Conservation (phyloP, 495 filamentous ascomycete genomes). For the Penicillium dipodomyicola region DNA sequence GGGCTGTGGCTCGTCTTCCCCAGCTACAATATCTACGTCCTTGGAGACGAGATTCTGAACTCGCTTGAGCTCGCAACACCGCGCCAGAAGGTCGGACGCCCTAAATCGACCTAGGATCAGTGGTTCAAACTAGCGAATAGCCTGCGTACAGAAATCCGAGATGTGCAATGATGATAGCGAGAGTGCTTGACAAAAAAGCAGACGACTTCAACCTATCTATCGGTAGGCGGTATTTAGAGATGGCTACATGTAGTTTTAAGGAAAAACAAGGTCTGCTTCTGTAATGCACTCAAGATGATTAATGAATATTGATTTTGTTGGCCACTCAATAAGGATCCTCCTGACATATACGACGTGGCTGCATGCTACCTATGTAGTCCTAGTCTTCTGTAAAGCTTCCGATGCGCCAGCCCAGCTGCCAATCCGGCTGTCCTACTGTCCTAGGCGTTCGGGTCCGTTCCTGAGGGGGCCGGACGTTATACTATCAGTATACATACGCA, state of each 20-base stretch:
- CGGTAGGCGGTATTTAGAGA: neutral
- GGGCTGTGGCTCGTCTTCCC: conserved; percentile 78
- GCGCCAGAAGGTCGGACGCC: conserved; percentile 32
- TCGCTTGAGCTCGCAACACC: conserved; percentile 56
- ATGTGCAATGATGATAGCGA: neutral
- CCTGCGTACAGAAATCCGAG: neutral
- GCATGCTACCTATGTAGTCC: neutral
- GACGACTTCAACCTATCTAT: neutral
- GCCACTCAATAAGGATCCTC: neutral
- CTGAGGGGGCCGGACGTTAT: neutral
- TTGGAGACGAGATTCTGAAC: conserved; percentile 68
- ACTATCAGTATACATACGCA: neutral
- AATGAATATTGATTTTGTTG: neutral
- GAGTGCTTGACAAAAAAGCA: neutral
- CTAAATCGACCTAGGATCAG: conserved; percentile 32
- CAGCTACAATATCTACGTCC: conserved; percentile 63
- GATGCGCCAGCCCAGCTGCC: conserved; percentile 1
- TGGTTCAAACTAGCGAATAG: neutral
- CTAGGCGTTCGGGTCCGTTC: conserved; percentile 1
- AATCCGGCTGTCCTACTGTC: conserved; percentile 15
- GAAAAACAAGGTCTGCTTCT: neutral
- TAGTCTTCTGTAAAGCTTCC: conserved; percentile 5
- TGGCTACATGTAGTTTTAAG: neutral
- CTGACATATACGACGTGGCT: neutral
- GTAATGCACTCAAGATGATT: neutral